Evolutionary conservation across 129 eudicot genomes (phyloP), one percentile per base, ranked within the genome.

Genomic region (Chrysanthemum seticuspe): DNA sequence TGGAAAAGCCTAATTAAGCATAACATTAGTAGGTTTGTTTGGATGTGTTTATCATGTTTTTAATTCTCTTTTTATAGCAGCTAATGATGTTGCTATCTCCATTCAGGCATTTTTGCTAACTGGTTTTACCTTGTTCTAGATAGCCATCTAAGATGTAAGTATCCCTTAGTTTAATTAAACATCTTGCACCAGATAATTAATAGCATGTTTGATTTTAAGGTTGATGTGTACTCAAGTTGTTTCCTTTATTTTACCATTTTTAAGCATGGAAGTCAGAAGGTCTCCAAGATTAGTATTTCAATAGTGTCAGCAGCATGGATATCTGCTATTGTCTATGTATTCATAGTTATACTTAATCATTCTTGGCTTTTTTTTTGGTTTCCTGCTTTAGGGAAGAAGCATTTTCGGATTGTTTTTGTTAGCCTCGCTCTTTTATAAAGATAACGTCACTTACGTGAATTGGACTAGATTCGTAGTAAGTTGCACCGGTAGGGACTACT

Each of bases 281-380:
- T 94, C 54, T 90, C 98, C 7, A 90, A 75, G 68, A 74, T 70
- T 65, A 70, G 89, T 16, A 77, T 86, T 14, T 82, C 60, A 13
- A 94, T 94, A 68, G 87, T 81, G 55, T 77, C 83, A 6, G 86
- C 62, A 61, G 93, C 88, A 16, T 94, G 92, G 98, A 72, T 84
- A 72, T 70, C 86, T 60, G 88, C 79, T 68, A 82, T 83, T 18
- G 79, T 94, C 73, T 94, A 97, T 64, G 88, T 86, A 14, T 90
- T 88, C 71, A 14, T 94, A 65, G 91, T 88, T 63, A 40, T 90
- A 65, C 96, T 92, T 62, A 74, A 62, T 9, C 96, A 90, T 72
- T 87, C 93, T 25, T 94, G 96, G 98, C 88, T n/a, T n/a, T 90
- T 59, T 94, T 97, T 97, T 80, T 94, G 67, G 78, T 83, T 12